These are phyloP conservation scores for Usnea hakonensis DNA, from an alignment of 495 filamentous ascomycete genomes.

Conservation along the genomic window DNA sequence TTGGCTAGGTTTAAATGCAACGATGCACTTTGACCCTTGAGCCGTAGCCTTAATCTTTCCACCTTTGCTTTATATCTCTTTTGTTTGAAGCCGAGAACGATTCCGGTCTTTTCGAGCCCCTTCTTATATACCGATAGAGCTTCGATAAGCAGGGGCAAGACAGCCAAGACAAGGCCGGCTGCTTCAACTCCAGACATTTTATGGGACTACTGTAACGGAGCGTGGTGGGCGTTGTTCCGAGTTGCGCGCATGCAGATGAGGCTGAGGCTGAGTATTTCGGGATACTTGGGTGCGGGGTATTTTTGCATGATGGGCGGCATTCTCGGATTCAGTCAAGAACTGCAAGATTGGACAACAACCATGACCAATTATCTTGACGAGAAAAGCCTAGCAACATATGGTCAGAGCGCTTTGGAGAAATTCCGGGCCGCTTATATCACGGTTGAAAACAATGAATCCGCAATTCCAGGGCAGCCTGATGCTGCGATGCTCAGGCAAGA, in stretches of 20 bases:
- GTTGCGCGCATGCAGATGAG: too few species aligned
- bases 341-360: not conserved
- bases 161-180: not conserved
- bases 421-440: not conserved
- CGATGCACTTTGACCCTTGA: not conserved
- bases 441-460: not conserved
- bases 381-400: not conserved
- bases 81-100: not conserved
- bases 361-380: not conserved
- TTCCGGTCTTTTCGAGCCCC: conserved; percentile 4
- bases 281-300: not conserved
- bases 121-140: conserved; percentile 1
- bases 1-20: not conserved
- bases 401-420: not conserved
- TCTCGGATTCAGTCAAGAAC: not conserved
- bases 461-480: not conserved
- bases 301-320: not conserved
- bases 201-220: not conserved
- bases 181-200: not conserved
- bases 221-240: not conserved
- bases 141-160: not conserved
- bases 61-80: not conserved
- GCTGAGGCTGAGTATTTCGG: too few species aligned
- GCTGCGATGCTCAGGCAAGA: not conserved
- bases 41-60: not conserved